phyloP scores from a whole-genome alignment of 139 green algal genomes.

The Spirogloea muscicola region DNA sequence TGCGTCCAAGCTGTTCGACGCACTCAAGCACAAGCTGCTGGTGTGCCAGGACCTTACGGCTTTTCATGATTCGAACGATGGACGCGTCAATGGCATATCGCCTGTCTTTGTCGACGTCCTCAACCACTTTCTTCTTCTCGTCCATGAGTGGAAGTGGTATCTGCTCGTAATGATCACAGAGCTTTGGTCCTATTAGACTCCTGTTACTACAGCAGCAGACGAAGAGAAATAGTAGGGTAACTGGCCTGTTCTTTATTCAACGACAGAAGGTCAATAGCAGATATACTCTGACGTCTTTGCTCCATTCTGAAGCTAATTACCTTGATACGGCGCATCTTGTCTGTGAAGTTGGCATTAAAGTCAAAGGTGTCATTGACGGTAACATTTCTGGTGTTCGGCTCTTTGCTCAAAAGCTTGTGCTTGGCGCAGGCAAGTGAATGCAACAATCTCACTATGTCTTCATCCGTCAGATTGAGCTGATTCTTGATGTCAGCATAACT shows the following conservation, averaged over 20 bases:
- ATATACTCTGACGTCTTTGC: no score
- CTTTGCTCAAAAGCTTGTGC: conserved; percentile 80
- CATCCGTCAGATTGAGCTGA: conserved; percentile 75
- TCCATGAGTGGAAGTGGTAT: conserved; percentile 70
- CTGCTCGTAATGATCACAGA: no score
- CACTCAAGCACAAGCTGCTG: conserved; percentile 93
- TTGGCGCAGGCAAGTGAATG: conserved; percentile 85
- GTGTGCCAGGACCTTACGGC: conserved; percentile 80
- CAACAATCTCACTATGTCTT: conserved; percentile 81
- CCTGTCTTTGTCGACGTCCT: conserved; percentile 93
- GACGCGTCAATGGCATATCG: conserved; percentile 79
- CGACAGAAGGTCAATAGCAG: no score
- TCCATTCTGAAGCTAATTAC: conserved; percentile 52
- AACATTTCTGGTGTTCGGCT: conserved; percentile 59
- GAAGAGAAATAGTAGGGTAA: no score
- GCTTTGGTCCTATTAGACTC: no score
- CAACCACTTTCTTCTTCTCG: conserved; percentile 90
- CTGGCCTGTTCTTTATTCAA: no score
- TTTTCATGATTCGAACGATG: conserved; percentile 90
- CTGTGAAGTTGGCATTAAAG: conserved; percentile 83
- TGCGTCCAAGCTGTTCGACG: conserved; percentile 87
- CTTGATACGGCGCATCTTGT: conserved; percentile 86
- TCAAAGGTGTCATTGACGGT: conserved; percentile 84
- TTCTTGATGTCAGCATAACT: conserved; percentile 75
- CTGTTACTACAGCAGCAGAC: no score